Evolutionary conservation across 306 rosid species (phyloP).

Genomic region (Geum urbanum): DNA sequence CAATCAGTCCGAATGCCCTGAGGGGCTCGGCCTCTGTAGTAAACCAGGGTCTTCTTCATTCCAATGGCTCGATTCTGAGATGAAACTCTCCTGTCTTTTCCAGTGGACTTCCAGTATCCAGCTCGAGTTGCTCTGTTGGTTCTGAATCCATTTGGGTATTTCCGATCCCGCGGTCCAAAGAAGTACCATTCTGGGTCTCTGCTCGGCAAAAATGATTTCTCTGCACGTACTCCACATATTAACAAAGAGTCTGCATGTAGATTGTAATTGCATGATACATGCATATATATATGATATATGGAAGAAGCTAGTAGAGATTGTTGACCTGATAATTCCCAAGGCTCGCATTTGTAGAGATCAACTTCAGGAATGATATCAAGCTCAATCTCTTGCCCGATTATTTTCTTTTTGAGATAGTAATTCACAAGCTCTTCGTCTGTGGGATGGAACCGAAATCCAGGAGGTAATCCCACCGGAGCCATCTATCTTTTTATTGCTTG

Average conservation of each 20-base stretch:
- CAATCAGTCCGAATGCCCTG: constrained; percentile 94
- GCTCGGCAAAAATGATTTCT: constrained; percentile 89
- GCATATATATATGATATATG: no score
- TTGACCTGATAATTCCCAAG: constrained; percentile 96
- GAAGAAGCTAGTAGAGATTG: neutral
- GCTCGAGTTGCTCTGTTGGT: constrained; percentile 96
- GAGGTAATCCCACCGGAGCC: constrained; percentile 98
- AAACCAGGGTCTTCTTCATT: constrained; percentile 96
- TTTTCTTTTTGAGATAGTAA: constrained; percentile 87
- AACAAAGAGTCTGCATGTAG: no score
- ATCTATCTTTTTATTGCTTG: constrained; percentile 12
- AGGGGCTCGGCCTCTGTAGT: constrained; percentile 96
- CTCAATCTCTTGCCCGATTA: constrained; percentile 88
- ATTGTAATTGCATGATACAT: no score
- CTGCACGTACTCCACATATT: no score
- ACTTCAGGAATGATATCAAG: constrained; percentile 97
- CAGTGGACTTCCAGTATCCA: constrained; percentile 96
- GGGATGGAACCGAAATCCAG: constrained; percentile 98
- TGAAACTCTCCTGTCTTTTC: constrained; percentile 76
- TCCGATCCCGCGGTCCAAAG: constrained; percentile 90
- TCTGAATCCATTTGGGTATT: constrained; percentile 92
- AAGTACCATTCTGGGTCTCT: constrained; percentile 99
- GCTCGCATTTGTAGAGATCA: constrained; percentile 99
- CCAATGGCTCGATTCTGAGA: constrained; percentile 78
- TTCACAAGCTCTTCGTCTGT: constrained; percentile 97